phyloP scores from a whole-genome alignment of 2,329 filamentous ascomycete species.

The Aspergillus ruber region DNA sequence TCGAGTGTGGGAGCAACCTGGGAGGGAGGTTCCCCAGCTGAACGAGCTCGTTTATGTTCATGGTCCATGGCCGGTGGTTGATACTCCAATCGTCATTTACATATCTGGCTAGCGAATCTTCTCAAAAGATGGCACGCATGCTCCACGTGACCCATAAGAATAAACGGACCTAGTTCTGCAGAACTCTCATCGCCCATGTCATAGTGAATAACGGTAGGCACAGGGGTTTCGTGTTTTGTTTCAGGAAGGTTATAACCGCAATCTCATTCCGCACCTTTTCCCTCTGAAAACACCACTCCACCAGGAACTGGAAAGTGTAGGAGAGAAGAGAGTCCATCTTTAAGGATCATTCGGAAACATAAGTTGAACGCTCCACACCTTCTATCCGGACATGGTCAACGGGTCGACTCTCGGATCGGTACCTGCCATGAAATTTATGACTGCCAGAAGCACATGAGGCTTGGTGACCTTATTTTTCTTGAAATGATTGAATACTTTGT shows the following conservation, averaged over 20 bases:
- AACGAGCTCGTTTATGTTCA: conserved; percentile 39
- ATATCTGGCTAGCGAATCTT: conserved; percentile 31
- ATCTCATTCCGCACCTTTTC: conserved; percentile 17
- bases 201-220: conserved; percentile 1
- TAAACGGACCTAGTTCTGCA: conserved; percentile 24
- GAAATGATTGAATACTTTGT: neutral
- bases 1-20: conserved; percentile 9
- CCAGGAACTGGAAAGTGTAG: conserved; percentile 17
- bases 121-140: conserved; percentile 21
- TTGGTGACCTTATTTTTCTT: neutral
- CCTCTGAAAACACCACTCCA: conserved; percentile 15
- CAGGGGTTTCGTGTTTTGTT: conserved; percentile 4
- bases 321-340: conserved; percentile 7
- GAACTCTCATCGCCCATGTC: conserved; percentile 1
- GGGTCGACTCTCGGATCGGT: neutral
- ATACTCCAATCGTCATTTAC: conserved; percentile 19
- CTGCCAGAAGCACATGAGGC: neutral
- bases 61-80: conserved; percentile 31
- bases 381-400: neutral
- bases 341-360: conserved; percentile 16
- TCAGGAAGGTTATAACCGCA: conserved; percentile 5
- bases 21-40: conserved; percentile 17
- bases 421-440: neutral
- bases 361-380: conserved; percentile 15
- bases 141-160: conserved; percentile 26